Evolutionary conservation across 2,329 filamentous ascomycete species (phyloP).

Genomic region (Seiridium unicorne): DNA sequence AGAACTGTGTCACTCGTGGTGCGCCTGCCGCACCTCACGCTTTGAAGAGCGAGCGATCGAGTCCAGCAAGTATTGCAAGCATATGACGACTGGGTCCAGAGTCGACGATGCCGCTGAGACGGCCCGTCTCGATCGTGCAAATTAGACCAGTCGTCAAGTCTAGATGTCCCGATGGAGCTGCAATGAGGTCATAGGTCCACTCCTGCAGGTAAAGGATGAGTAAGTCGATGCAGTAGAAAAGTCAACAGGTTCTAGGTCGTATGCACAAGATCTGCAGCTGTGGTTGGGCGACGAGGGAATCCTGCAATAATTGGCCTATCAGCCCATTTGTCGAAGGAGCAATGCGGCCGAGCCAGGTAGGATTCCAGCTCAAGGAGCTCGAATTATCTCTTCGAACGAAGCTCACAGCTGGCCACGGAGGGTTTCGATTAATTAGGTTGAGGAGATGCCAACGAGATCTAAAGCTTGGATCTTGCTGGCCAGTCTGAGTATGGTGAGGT

Average conservation of each 20-base stretch:
- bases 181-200: slow-evolving; percentile 13
- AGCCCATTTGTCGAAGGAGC: not conserved
- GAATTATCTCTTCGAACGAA: not conserved
- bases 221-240: not conserved
- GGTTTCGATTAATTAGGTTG: not conserved
- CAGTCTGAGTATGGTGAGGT: too few relatives aligned
- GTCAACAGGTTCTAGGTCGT: slow-evolving; percentile 1
- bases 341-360: not conserved
- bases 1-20: not conserved
- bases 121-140: slow-evolving; percentile 7
- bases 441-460: too few relatives aligned
- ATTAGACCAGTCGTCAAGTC: slow-evolving; percentile 5
- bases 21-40: not conserved
- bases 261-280: slow-evolving; percentile 2
- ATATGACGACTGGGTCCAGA: slow-evolving; percentile 1
- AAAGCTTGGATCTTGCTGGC: too few relatives aligned
- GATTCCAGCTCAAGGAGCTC: not conserved
- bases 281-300: not conserved
- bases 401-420: not conserved
- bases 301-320: not conserved
- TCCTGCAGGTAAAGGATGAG: slow-evolving; percentile 2
- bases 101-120: slow-evolving; percentile 8
- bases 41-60: not conserved
- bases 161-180: slow-evolving; percentile 9
- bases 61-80: not conserved